Evolutionary conservation across 225 moss, liverwort and hornwort species (phyloP).

Genomic region (Takakia lepidozioides): DNA sequence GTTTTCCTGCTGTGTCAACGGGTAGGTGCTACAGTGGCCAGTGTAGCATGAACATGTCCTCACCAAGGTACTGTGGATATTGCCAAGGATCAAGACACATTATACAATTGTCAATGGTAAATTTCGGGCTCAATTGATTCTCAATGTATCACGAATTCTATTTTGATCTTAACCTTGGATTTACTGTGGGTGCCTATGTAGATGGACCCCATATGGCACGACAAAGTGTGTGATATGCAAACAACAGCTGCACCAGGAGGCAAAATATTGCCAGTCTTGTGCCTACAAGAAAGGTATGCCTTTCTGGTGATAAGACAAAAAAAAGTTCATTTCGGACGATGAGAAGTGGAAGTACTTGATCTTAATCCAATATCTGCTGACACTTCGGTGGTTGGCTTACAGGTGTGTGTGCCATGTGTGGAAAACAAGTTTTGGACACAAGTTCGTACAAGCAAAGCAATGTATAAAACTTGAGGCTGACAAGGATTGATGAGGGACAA

Average conservation of each 20-base stretch:
- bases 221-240: conserved; percentile 93
- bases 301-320: neutral
- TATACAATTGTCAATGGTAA: no score
- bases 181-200: conserved; percentile 14
- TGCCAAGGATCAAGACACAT: neutral
- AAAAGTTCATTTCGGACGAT: no score
- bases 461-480: no score
- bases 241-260: conserved; percentile 95
- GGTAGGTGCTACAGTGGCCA: no score
- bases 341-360: neutral
- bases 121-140: neutral
- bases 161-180: no score
- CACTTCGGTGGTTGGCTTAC: conserved; percentile 12
- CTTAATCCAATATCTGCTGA: neutral
- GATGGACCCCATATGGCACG: conserved; percentile 77
- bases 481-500: no score
- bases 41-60: no score
- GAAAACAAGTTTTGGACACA: conserved; percentile 84
- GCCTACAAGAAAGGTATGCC: conserved; percentile 88
- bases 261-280: conserved; percentile 94
- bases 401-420: conserved; percentile 97
- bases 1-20: no score
- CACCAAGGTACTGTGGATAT: no score
- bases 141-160: neutral
- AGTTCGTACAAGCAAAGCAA: conserved; percentile 92